Evolutionary conservation across 2,329 filamentous ascomycete genomes (phyloP).

Genomic region (Penicillium carneum): DNA sequence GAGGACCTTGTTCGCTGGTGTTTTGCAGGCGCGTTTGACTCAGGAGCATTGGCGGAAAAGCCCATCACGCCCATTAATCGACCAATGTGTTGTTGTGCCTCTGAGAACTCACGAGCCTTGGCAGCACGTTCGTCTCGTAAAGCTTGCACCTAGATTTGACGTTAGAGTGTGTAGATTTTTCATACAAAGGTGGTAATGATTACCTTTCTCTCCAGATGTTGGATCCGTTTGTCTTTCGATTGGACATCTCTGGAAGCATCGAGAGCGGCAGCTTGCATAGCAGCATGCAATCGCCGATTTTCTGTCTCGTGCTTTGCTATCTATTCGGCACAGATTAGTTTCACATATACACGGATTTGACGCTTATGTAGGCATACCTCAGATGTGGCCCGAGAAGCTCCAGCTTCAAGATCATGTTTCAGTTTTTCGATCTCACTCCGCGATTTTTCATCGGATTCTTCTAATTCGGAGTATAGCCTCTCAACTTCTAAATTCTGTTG

Average conservation of each 20-base stretch:
- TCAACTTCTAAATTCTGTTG: conserved; percentile 35
- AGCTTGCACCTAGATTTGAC: conserved; percentile 40
- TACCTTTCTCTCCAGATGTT: conserved; percentile 47
- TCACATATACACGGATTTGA: background rate
- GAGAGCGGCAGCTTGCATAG: conserved; percentile 37
- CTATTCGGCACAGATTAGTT: conserved; percentile 26
- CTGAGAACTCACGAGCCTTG: conserved; percentile 50
- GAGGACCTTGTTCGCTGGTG: conserved; percentile 29
- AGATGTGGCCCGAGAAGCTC: conserved; percentile 29
- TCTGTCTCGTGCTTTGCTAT: conserved; percentile 37
- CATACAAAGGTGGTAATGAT: background rate
- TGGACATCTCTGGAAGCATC: conserved; percentile 41
- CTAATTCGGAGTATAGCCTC: conserved; percentile 31
- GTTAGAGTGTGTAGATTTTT: background rate
- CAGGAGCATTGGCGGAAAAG: conserved; percentile 37
- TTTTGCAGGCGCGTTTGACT: conserved; percentile 26
- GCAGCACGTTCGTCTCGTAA: conserved; percentile 46
- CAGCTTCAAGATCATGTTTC: conserved; percentile 31
- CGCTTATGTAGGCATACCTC: conserved; percentile 32
- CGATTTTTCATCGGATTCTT: conserved; percentile 32
- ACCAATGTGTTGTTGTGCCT: conserved; percentile 50
- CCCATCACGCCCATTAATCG: conserved; percentile 51
- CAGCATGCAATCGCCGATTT: conserved; percentile 34
- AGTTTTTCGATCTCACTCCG: conserved; percentile 32
- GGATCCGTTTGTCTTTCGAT: conserved; percentile 42